These are phyloP conservation scores for Helotiales sp. DNA, from an alignment of 2,329 filamentous ascomycete species.

Conservation along the genomic window DNA sequence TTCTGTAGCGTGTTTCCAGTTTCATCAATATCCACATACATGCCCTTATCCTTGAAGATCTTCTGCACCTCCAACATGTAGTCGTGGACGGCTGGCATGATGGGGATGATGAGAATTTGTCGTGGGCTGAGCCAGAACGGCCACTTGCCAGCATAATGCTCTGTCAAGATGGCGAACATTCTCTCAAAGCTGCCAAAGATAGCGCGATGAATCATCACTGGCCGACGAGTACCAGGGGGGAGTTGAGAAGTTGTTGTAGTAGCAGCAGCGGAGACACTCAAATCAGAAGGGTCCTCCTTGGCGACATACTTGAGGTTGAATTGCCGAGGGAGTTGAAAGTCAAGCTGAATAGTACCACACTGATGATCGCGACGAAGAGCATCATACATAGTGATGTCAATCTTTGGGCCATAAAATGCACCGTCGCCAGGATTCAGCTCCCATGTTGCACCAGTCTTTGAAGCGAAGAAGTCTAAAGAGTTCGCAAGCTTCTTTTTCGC, in stretches of 20 bases:
- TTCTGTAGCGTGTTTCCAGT: slow-evolving; percentile 82
- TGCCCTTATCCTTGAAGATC: slow-evolving; percentile 64
- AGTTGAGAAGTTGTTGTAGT: slow-evolving; percentile 49
- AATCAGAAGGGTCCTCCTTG: slow-evolving; percentile 56
- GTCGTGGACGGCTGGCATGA: slow-evolving; percentile 68
- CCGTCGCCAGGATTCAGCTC: slow-evolving; percentile 92
- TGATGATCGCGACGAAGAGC: slow-evolving; percentile 82
- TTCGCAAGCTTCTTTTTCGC: slow-evolving; percentile 80
- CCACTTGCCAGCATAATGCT: slow-evolving; percentile 87
- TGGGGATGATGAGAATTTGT: slow-evolving; percentile 77
- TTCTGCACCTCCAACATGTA: slow-evolving; percentile 75
- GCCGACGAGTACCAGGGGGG: slow-evolving; percentile 70
- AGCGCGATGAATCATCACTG: slow-evolving; percentile 87
- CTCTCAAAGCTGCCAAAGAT: slow-evolving; percentile 72
- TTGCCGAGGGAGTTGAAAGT: slow-evolving; percentile 82
- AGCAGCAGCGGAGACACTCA: slow-evolving; percentile 37
- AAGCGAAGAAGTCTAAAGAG: slow-evolving; percentile 75
- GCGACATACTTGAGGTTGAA: slow-evolving; percentile 88
- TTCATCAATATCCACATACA: slow-evolving; percentile 72
- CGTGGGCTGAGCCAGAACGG: slow-evolving; percentile 87
- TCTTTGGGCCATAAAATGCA: slow-evolving; percentile 98
- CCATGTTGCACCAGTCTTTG: slow-evolving; percentile 75
- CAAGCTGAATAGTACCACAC: slow-evolving; percentile 91
- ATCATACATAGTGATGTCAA: slow-evolving; percentile 93
- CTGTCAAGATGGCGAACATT: slow-evolving; percentile 73